These are phyloP conservation scores for Bothriochloa decipiens DNA, from an alignment of 176 grass and related monocot genomes.

Conservation along the genomic window DNA sequence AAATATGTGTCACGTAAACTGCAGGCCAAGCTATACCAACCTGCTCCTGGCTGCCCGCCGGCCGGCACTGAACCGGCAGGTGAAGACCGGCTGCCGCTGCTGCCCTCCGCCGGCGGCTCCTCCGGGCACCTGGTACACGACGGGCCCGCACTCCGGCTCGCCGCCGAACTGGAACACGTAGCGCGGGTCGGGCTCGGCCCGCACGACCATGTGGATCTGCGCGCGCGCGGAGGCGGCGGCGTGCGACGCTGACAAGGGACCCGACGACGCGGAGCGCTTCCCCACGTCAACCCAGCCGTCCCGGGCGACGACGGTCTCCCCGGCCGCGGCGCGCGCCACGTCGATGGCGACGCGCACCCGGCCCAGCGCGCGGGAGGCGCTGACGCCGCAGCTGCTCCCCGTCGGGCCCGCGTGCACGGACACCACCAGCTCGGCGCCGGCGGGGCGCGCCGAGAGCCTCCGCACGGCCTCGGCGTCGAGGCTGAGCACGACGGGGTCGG, in stretches of 20 bases:
- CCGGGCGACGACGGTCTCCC: slow-evolving; percentile 58
- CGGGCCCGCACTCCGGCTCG: slow-evolving; percentile 90
- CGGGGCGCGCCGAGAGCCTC: slow-evolving; percentile 49
- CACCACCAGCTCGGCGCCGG: slow-evolving; percentile 63
- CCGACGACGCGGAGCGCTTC: slow-evolving; percentile 18
- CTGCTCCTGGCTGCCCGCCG: slow-evolving; percentile 55
- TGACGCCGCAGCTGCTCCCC: slow-evolving; percentile 62
- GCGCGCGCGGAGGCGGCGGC: slow-evolving; percentile 22
- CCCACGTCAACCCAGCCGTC: slow-evolving; percentile 79
- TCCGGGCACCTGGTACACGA: slow-evolving; percentile 83
- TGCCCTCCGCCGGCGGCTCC: slow-evolving; percentile 53
- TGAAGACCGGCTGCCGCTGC: slow-evolving; percentile 84
- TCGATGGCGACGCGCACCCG: slow-evolving; percentile 60
- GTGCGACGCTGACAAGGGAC: background rate
- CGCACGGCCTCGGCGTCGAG: slow-evolving; percentile 70
- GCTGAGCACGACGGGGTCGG: slow-evolving; percentile 63
- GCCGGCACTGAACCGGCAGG: slow-evolving; percentile 79
- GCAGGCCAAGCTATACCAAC: slow-evolving; percentile 41
- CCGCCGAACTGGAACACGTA: slow-evolving; percentile 97
- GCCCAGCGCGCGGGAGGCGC: slow-evolving; percentile 53
- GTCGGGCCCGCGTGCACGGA: slow-evolving; percentile 68
- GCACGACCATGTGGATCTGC: slow-evolving; percentile 76
- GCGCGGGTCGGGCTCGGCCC: slow-evolving; percentile 85
- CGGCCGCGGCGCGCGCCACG: slow-evolving; percentile 47
- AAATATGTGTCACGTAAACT: background rate